Conservation (phyloP, 2,329 filamentous ascomycete genomes). For the Colletotrichum chlorophyti region DNA sequence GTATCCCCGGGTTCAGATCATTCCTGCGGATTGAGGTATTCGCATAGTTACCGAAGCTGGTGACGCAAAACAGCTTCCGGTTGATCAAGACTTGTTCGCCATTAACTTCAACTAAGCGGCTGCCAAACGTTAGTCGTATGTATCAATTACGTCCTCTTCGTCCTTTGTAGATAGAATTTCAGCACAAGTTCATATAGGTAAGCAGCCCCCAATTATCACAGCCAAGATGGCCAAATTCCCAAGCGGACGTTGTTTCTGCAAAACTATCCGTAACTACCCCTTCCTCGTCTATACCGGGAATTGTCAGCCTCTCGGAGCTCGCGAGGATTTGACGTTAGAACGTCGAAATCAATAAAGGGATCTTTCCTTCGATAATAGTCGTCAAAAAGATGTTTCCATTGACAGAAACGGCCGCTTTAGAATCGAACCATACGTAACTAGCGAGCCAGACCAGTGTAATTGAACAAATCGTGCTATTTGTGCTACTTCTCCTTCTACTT, state of each 20-base stretch:
- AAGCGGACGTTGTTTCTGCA: no score
- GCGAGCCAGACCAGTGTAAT: constrained; percentile 38
- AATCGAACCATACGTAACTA: constrained; percentile 37
- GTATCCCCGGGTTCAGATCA: constrained; percentile 37
- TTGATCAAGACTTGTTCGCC: constrained; percentile 36
- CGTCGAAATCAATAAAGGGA: constrained; percentile 22
- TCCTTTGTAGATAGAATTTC: constrained; percentile 23
- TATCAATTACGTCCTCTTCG: constrained; percentile 21
- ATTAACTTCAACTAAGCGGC: constrained; percentile 32
- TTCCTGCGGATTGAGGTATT: constrained; percentile 36
- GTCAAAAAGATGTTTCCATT: constrained; percentile 34
- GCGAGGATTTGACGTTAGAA: constrained; percentile 3
- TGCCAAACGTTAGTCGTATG: constrained; percentile 33
- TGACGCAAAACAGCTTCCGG: constrained; percentile 37
- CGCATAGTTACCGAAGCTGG: constrained; percentile 39
- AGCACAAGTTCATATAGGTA: constrained; percentile 36
- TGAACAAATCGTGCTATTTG: constrained; percentile 40
- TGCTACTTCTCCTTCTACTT: constrained; percentile 33
- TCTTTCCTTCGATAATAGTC: constrained; percentile 27
- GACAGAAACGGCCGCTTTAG: constrained; percentile 32
- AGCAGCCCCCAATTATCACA: constrained; percentile 37
- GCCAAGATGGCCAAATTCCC: no score
- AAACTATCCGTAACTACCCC: no score
- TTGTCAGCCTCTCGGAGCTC: neutral
- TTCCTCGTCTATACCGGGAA: constrained; percentile 23